phyloP scores from a whole-genome alignment of 2,329 filamentous ascomycete species.

The Monosporascus sp. region DNA sequence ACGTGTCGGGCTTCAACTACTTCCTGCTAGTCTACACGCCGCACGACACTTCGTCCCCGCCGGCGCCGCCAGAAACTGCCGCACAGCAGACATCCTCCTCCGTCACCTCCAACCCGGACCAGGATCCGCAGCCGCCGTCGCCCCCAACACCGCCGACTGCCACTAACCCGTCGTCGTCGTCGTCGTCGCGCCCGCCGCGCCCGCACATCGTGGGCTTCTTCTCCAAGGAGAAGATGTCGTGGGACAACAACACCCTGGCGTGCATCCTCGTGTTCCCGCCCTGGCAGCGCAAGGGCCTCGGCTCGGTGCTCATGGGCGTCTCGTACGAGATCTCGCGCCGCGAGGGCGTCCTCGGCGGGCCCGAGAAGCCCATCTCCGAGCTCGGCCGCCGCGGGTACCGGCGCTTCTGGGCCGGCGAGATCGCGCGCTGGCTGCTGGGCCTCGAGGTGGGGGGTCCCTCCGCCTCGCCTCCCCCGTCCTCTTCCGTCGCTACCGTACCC shows the following conservation, averaged over 20 bases:
- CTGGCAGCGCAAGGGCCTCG: slow-evolving; percentile 87
- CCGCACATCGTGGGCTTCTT: slow-evolving; percentile 87
- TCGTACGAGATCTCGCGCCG: slow-evolving; percentile 87
- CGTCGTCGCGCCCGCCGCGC: slow-evolving; percentile 13
- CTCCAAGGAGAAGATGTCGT: slow-evolving; percentile 97
- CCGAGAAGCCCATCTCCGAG: slow-evolving; percentile 88
- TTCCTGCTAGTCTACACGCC: slow-evolving; percentile 79
- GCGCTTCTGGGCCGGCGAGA: slow-evolving; percentile 80
- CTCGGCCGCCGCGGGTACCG: slow-evolving; percentile 78
- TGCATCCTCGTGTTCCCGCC: slow-evolving; percentile 96
- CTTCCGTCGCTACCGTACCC: too few species aligned
- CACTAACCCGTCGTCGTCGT: not conserved
- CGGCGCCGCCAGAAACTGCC: not conserved
- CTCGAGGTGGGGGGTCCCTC: slow-evolving; percentile 33
- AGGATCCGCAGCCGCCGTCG: not conserved
- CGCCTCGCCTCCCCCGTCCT: not conserved
- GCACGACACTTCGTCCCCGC: slow-evolving; percentile 5
- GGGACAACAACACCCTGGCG: slow-evolving; percentile 96
- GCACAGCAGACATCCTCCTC: not conserved
- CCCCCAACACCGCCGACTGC: not conserved
- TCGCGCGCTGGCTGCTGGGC: slow-evolving; percentile 62
- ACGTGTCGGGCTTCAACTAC: slow-evolving; percentile 90
- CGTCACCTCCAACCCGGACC: not conserved
- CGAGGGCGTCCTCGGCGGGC: slow-evolving; percentile 80
- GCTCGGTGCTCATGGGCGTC: slow-evolving; percentile 82